Percentiles rank a stretch among this genome's conserved stretches.
Evolutionary conservation across 495 filamentous ascomycete genomes (phyloP).

Genomic region (Annulohypoxylon stygium): DNA sequence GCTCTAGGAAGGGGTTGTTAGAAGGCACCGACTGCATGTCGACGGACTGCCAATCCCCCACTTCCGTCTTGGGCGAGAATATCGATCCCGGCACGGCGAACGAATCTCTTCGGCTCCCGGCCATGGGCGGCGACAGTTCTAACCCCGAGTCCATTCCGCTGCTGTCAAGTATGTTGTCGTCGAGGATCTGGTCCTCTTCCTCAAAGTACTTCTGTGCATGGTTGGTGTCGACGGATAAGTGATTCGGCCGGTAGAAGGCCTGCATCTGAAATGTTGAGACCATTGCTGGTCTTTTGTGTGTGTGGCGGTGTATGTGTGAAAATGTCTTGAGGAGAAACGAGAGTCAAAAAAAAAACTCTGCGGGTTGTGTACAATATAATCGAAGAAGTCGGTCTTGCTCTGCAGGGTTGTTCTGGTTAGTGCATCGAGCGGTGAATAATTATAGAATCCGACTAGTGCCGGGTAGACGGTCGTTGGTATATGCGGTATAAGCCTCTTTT

Average conservation of each 20-base stretch:
- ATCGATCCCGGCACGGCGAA: conserved; percentile 76
- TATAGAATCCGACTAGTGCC: conserved; percentile 29
- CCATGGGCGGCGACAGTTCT: conserved; percentile 76
- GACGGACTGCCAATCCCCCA: conserved; percentile 71
- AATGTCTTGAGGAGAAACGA: conserved; percentile 29
- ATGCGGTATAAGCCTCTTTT: conserved; percentile 26
- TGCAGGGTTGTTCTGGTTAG: conserved; percentile 55
- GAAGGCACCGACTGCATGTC: conserved; percentile 69
- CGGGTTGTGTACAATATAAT: conserved; percentile 38
- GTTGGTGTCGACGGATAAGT: conserved; percentile 72
- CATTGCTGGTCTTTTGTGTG: conserved; percentile 56
- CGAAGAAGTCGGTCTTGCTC: conserved; percentile 48
- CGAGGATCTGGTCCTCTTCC: conserved; percentile 86
- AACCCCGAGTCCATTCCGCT: conserved; percentile 72
- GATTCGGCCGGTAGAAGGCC: conserved; percentile 73
- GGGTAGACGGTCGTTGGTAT: conserved; percentile 22
- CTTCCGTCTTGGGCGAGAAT: conserved; percentile 79
- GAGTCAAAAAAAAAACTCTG: conserved; percentile 36
- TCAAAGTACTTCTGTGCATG: conserved; percentile 73
- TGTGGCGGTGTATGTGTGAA: conserved; percentile 21
- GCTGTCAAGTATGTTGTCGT: conserved; percentile 85
- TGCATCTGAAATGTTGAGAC: conserved; percentile 65
- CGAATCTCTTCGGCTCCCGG: conserved; percentile 75
- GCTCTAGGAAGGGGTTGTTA: conserved; percentile 73
- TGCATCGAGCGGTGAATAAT: conserved; percentile 48